Percentiles rank a stretch among this genome's conserved stretches.
phyloP scores from a whole-genome alignment of 2,329 filamentous ascomycete genomes.

The Phaeosphaeriaceae sp. region DNA sequence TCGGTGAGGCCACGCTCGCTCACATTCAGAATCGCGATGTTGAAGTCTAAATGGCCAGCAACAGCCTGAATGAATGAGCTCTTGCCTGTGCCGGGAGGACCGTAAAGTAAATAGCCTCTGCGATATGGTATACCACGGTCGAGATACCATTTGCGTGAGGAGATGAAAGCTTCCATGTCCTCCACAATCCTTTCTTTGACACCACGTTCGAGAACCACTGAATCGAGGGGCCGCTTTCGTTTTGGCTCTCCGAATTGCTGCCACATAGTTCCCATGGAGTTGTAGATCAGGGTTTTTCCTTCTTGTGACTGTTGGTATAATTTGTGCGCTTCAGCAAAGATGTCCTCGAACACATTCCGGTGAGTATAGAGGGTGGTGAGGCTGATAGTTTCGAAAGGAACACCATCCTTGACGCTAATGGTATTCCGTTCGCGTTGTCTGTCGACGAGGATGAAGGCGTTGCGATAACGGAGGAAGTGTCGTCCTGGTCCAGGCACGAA shows the following conservation, averaged over 20 bases:
- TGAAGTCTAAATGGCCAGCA: conserved; percentile 89
- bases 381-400: conserved; percentile 92
- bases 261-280: conserved; percentile 85
- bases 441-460: conserved; percentile 86
- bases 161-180: conserved; percentile 83
- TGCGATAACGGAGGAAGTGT: conserved; percentile 85
- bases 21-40: conserved; percentile 89
- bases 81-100: conserved; percentile 89
- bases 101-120: conserved; percentile 85
- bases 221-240: conserved; percentile 84
- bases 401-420: conserved; percentile 77
- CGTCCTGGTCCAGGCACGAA: conserved; percentile 89
- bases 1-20: conserved; percentile 90
- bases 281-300: conserved; percentile 92
- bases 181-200: conserved; percentile 80
- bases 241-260: conserved; percentile 81
- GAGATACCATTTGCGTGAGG: conserved; percentile 83
- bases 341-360: conserved; percentile 84
- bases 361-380: conserved; percentile 91
- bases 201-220: conserved; percentile 83
- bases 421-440: conserved; percentile 82
- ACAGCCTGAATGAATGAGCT: conserved; percentile 96
- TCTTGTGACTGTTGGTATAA: conserved; percentile 81
- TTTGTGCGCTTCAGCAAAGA: conserved; percentile 85
- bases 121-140: conserved; percentile 95